Percentiles rank a stretch among this genome's conserved stretches.
phyloP scores from a whole-genome alignment of 306 rosid species.

The Lathyrus aphaca region DNA sequence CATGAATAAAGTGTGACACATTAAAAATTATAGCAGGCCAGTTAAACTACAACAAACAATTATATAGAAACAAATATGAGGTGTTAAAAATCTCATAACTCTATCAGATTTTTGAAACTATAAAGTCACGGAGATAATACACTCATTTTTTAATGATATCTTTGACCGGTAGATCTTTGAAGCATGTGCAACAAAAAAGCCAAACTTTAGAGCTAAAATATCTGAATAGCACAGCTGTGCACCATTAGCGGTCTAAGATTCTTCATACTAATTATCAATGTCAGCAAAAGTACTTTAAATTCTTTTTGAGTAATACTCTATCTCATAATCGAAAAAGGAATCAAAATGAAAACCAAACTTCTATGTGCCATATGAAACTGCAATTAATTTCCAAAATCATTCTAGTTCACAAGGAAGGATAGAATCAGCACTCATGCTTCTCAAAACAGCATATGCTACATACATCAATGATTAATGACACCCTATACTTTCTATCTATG shows the following conservation, averaged over 20 bases:
- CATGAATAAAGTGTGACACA: background rate
- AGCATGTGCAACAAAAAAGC: background rate
- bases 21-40: background rate
- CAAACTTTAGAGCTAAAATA: background rate
- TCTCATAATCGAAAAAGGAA: background rate
- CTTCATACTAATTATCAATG: background rate
- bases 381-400: background rate
- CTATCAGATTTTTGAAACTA: background rate
- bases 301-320: background rate
- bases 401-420: background rate
- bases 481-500: background rate
- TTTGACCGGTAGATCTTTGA: conserved; percentile 7
- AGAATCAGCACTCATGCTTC: background rate
- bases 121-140: background rate
- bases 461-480: background rate
- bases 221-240: background rate
- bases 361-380: background rate
- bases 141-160: background rate
- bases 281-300: background rate
- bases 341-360: background rate
- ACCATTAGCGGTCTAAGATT: background rate
- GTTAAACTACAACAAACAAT: background rate
- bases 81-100: conserved; percentile 2
- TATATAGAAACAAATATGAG: conserved; percentile 10
- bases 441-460: background rate